A percentile compares a stretch with the other conserved stretches of the same genome.
These are phyloP conservation scores for Malus hybrid DNA, from an alignment of 331 rosid genomes.

Conservation along the genomic window DNA sequence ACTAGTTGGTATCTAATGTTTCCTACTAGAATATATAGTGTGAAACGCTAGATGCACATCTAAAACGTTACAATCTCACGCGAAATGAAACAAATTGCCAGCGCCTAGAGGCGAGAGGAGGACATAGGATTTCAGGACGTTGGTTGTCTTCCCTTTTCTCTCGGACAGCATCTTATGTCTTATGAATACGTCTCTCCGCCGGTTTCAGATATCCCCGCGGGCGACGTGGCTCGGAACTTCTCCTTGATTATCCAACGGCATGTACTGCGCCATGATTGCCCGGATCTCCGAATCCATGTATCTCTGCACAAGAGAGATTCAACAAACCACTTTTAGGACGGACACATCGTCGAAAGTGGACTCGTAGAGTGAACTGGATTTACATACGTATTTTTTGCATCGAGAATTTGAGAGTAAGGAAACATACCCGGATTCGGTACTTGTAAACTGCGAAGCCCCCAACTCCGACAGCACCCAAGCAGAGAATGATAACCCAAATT, in stretches of 20 bases:
- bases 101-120: neutral
- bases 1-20: neutral
- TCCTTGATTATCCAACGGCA: conserved; percentile 92
- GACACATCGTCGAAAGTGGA: neutral
- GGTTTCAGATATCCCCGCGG: conserved; percentile 27
- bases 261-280: conserved; percentile 95
- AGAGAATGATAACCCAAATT: conserved; percentile 51
- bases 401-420: neutral
- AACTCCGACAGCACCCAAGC: conserved; percentile 46
- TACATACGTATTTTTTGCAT: neutral
- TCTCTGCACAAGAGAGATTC: conserved; percentile 44
- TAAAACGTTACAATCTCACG: neutral
- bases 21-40: neutral
- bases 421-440: conserved; percentile 84
- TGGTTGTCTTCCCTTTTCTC: neutral
- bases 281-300: conserved; percentile 94
- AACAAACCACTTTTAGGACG: neutral
- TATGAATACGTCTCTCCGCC: neutral
- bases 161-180: neutral
- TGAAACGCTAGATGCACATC: neutral
- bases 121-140: neutral
- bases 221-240: conserved; percentile 35
- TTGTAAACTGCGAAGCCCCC: conserved; percentile 86
- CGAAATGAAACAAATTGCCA: neutral
- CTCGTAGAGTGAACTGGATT: neutral